Evolutionary conservation across 768 basidiomycete species (phyloP).

Genomic region (Lenzites betulinus): DNA sequence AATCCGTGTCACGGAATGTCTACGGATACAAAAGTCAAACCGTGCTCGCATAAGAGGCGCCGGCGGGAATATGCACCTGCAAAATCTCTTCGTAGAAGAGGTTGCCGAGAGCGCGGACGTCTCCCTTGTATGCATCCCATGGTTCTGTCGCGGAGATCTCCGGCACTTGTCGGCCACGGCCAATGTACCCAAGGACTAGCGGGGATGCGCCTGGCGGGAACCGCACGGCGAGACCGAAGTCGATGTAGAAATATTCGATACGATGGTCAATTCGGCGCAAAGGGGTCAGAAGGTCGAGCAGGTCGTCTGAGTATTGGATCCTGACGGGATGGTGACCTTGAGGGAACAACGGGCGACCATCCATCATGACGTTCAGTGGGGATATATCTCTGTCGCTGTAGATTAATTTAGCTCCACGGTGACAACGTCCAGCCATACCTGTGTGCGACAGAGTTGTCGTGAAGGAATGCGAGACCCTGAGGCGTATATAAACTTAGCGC

Average conservation of each 20-base stretch:
- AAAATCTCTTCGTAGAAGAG: slow-evolving; percentile 25
- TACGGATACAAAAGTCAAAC: neutral
- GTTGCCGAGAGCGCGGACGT: slow-evolving; percentile 27
- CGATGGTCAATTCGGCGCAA: slow-evolving; percentile 36
- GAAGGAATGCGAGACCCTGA: slow-evolving; percentile 23
- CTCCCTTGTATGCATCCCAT: slow-evolving; percentile 27
- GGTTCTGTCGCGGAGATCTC: slow-evolving; percentile 24
- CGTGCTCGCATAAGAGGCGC: neutral
- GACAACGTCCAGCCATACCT: slow-evolving; percentile 3
- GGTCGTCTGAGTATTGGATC: slow-evolving; percentile 35
- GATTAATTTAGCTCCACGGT: neutral
- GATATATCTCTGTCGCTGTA: slow-evolving; percentile 15
- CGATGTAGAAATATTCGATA: slow-evolving; percentile 34
- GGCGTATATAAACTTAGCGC: neutral
- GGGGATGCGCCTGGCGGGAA: slow-evolving; percentile 16
- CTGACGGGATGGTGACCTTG: slow-evolving; percentile 28
- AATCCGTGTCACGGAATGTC: neutral
- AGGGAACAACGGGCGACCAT: slow-evolving; percentile 20
- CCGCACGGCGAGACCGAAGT: slow-evolving; percentile 24
- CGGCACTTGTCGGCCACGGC: slow-evolving; percentile 24
- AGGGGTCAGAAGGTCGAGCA: slow-evolving; percentile 31
- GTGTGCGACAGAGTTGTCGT: slow-evolving; percentile 20
- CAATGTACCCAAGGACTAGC: slow-evolving; percentile 13
- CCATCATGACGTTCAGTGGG: slow-evolving; percentile 27
- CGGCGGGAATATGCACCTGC: slow-evolving; percentile 1